Conservation (phyloP, 768 basidiomycete species). For the Xanthoconium stramineum region DNA sequence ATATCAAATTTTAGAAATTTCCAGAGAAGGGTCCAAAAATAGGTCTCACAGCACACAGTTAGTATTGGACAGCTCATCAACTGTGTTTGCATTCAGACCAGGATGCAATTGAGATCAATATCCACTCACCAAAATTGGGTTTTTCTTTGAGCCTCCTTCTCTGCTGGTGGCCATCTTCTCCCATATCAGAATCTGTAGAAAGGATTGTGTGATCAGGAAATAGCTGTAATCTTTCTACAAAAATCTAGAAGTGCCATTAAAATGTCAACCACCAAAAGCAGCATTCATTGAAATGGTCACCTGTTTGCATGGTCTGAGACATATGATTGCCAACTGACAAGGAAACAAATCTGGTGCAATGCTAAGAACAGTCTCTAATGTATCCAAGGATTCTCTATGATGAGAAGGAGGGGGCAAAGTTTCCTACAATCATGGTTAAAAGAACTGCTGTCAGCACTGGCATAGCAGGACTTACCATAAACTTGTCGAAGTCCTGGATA, state of each 20-base stretch:
- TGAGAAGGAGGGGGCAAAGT: conserved; percentile 17
- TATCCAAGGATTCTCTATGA: conserved; percentile 10
- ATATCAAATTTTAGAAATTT: neutral
- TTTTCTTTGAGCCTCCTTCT: conserved; percentile 4
- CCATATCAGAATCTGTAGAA: neutral
- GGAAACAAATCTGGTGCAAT: conserved; percentile 45
- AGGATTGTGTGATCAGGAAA: conserved; percentile 19
- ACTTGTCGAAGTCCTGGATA: conserved; percentile 24
- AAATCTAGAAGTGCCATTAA: conserved; percentile 7
- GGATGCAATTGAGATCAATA: neutral
- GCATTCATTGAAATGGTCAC: conserved; percentile 19
- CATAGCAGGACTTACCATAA: conserved; percentile 9
- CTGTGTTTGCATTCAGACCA: conserved; percentile 8
- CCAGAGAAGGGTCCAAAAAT: neutral
- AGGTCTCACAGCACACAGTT: conserved; percentile 13
- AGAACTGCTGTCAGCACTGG: accelerated
- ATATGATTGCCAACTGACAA: conserved; percentile 48
- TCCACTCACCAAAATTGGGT: conserved; percentile 16
- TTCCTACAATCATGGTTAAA: conserved; percentile 12
- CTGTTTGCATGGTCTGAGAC: conserved; percentile 46
- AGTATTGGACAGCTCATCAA: neutral
- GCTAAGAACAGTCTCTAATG: conserved; percentile 37
- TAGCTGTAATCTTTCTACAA: conserved; percentile 19
- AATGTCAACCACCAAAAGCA: neutral
- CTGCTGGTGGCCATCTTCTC: neutral